Evolutionary conservation across 148 eudicot species (phyloP).

Genomic region (Bassia scoparia): DNA sequence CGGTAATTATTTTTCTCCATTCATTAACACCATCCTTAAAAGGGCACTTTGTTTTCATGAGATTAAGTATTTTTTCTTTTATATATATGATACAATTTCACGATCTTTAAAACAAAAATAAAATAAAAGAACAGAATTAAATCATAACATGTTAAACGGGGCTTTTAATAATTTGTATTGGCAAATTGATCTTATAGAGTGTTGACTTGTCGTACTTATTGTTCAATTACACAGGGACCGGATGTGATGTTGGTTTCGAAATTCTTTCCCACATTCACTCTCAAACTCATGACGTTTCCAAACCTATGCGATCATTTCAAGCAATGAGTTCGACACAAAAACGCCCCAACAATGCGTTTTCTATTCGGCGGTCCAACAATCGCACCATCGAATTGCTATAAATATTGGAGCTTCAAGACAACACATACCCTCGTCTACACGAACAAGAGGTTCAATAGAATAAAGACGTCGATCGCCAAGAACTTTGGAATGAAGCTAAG

Average conservation of each 20-base stretch:
- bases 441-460: slow-evolving; percentile 23
- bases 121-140: no score
- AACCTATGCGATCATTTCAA: slow-evolving; percentile 3
- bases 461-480: neutral
- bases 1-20: slow-evolving; percentile 26
- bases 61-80: no score
- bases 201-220: neutral
- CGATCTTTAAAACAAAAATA: no score
- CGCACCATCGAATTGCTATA: slow-evolving; percentile 24
- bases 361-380: slow-evolving; percentile 17
- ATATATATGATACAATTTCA: no score
- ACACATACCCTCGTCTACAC: slow-evolving; percentile 21
- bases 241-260: slow-evolving; percentile 9
- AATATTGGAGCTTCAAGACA: slow-evolving; percentile 29
- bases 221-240: neutral
- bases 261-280: slow-evolving; percentile 2
- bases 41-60: no score
- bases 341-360: neutral
- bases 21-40: no score
- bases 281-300: neutral
- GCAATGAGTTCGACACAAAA: neutral
- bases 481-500: neutral
- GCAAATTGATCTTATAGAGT: neutral
- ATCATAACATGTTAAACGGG: no score
- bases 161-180: no score